phyloP scores from a whole-genome alignment of 345 rosid species.

The Gynandropsis gynandra region DNA sequence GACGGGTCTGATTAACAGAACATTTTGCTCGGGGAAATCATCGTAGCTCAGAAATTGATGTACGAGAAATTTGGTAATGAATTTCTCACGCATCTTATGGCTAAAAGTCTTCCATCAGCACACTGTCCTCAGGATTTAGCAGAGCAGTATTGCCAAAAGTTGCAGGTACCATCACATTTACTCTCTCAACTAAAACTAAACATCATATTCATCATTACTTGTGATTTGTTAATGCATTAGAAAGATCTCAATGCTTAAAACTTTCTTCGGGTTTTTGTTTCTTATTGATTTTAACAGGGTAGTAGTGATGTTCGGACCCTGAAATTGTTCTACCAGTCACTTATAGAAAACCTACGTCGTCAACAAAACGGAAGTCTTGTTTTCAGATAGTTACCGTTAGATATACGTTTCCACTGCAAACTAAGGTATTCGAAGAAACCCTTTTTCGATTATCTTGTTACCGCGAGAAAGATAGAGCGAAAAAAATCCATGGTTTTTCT shows the following conservation, averaged over 20 bases:
- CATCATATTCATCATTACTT: not conserved
- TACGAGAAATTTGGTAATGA: constrained; percentile 82
- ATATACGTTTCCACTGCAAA: not conserved
- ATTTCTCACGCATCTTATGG: constrained; percentile 55
- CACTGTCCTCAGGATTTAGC: constrained; percentile 65
- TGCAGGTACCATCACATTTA: constrained; percentile 55
- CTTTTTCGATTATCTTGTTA: not conserved
- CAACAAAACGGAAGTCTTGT: constrained; percentile 74
- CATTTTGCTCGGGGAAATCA: constrained; percentile 76
- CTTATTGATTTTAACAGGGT: constrained; percentile 43
- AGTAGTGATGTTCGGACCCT: constrained; percentile 53
- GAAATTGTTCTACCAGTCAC: constrained; percentile 64
- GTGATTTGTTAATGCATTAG: constrained; percentile 4
- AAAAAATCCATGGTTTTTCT: not conserved
- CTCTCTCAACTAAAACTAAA: not conserved
- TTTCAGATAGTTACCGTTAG: constrained; percentile 62
- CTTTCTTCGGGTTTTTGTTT: not conserved
- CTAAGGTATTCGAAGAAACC: not conserved
- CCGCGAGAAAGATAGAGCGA: no score
- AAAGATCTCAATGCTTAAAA: not conserved
- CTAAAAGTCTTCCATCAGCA: constrained; percentile 45
- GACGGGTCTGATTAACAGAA: constrained; percentile 42
- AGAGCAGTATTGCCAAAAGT: constrained; percentile 73
- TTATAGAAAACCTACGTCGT: constrained; percentile 56
- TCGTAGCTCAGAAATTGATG: constrained; percentile 85